A percentile compares a stretch with the other conserved stretches of the same genome.
Evolutionary conservation across 345 rosid species (phyloP).

Genomic region (Nasturtium officinale): DNA sequence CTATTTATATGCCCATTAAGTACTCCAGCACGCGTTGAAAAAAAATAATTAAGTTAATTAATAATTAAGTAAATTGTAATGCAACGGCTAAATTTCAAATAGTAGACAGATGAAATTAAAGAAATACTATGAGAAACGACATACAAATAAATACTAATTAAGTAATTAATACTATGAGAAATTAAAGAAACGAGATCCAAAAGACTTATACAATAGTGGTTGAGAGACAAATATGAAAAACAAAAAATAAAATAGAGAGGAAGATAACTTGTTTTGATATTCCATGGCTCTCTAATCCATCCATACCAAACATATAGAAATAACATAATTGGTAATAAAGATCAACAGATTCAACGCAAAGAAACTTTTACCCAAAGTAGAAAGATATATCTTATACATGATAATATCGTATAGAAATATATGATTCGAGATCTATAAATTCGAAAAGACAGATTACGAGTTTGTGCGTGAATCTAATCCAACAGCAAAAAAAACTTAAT

Average conservation of each 20-base stretch:
- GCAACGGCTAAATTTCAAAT: no score
- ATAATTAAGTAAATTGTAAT: no score
- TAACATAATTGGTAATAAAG: not conserved
- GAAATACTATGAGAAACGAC: no score
- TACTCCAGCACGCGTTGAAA: no score
- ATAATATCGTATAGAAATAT: not conserved
- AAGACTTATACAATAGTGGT: no score
- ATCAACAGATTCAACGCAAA: not conserved
- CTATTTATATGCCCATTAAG: no score
- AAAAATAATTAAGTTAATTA: no score
- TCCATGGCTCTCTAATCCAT: conserved; percentile 19
- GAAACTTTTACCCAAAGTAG: conserved; percentile 1
- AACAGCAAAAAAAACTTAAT: not conserved
- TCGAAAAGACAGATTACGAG: conserved; percentile 41
- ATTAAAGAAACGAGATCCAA: not conserved
- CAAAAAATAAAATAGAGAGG: not conserved
- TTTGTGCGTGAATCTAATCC: conserved; percentile 47
- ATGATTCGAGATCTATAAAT: conserved; percentile 2
- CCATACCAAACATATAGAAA: conserved; percentile 20
- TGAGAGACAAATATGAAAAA: not conserved
- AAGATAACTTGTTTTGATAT: not conserved
- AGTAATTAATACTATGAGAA: no score
- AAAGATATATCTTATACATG: not conserved
- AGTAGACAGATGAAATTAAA: no score
- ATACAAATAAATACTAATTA: no score